Base-by-base conservation (phyloP, 1,284 basidiomycete species). In the Vanrija pseudolonga region DNA sequence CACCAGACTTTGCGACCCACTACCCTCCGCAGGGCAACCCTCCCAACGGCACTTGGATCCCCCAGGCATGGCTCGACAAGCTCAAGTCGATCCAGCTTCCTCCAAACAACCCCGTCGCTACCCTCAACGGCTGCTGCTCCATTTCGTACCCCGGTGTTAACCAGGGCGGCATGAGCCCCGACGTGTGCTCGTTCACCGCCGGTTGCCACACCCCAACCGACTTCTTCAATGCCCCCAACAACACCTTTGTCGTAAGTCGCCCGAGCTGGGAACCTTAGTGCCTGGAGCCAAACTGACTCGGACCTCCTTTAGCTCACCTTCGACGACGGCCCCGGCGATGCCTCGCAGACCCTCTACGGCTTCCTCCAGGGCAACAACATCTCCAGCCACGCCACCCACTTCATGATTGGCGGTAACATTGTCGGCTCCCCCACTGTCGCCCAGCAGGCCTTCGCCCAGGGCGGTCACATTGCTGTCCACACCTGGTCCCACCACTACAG, bases 241-340 rank as follows among this genome's bases (percentile, higher is more conserved):
- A 69, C 15, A 56, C 61, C 22, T 59, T 73, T 22, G 70, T 71
- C 9, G 69, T 72, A 51, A 57, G 71, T 69, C 1, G 45, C 3
- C 14, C n/a, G 15, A 24, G 4, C n/a, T 17, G 6, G 32, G 9
- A 20, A 36, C 32, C 6, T 24, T 11, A 4, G 18, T 50, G 15
- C 12, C n/a, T 24, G 17, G 14, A 19, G 28, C 48, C 26, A 36
- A 60, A 23, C 45, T 51, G 8, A 43, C n/a, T 32, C 32, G 32
- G 32, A 32, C 32, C 26, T 3, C 24, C 2, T n/a, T 1, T 51
- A 73, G 66, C 61, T 74, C n/a, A 67, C 68, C 15, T 80, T 79
- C 65, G 80, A 81, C 61, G 80, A 81, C 60, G 80, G 81, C 23
- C 81, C 82, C 11, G 77, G 78, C 8, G 69, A 76, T 5, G 77